Conservation (phyloP, 2,329 filamentous ascomycete species). For the Exophiala alcalophila region DNA sequence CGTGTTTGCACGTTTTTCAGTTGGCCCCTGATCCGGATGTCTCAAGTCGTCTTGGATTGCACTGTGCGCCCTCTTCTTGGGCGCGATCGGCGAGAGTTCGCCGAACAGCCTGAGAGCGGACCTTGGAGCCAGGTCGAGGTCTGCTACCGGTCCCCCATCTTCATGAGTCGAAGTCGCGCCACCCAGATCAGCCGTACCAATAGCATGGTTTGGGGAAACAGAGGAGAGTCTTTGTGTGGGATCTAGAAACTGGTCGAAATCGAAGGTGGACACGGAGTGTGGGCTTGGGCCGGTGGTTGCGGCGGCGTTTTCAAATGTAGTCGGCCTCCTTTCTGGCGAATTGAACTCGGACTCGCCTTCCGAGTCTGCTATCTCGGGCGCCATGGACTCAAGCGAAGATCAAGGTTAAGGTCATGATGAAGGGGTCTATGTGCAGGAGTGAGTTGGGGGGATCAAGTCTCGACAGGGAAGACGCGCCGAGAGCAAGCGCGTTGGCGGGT, state of each 20-base stretch:
- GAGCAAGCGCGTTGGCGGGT: no score
- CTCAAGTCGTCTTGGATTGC: slow-evolving; percentile 4
- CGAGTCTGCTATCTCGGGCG: slow-evolving; percentile 29
- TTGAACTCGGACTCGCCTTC: slow-evolving; percentile 28
- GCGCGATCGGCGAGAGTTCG: background rate
- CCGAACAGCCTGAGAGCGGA: no score
- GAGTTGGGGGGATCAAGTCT: no score
- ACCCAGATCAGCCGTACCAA: slow-evolving; percentile 1
- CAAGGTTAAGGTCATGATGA: background rate
- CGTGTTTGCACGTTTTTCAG: slow-evolving; percentile 4
- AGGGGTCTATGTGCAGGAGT: no score
- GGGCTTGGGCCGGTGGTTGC: slow-evolving; percentile 1
- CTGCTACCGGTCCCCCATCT: no score
- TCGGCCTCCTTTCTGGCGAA: slow-evolving; percentile 10
- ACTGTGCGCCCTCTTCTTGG: slow-evolving; percentile 23
- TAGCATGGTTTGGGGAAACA: slow-evolving; percentile 6
- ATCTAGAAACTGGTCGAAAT: slow-evolving; percentile 27
- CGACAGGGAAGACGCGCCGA: no score
- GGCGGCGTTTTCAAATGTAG: background rate
- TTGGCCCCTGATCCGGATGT: background rate
- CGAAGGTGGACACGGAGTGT: slow-evolving; percentile 15
- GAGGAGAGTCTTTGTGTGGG: slow-evolving; percentile 25
- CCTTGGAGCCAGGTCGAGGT: no score
- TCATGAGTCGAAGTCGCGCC: background rate
- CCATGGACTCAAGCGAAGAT: slow-evolving; percentile 17